These are phyloP conservation scores for Exophiala alcalophila DNA, from an alignment of 2,329 filamentous ascomycete genomes.

Conservation along the genomic window DNA sequence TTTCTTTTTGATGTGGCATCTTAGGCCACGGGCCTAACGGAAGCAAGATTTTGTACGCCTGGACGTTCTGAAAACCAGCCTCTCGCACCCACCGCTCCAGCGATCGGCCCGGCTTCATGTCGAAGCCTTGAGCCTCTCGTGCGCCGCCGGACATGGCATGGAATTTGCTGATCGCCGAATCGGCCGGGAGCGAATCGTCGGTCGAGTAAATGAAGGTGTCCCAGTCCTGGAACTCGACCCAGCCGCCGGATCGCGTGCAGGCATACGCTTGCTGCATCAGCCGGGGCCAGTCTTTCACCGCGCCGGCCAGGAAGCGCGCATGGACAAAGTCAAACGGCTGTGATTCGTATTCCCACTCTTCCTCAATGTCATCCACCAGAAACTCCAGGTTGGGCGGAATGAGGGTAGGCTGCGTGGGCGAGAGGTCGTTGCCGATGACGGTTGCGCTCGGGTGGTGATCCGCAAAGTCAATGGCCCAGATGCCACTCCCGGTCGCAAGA, in stretches of 20 bases:
- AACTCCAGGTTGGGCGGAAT: conserved; percentile 57
- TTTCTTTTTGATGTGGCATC: conserved; percentile 30
- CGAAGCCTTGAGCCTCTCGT: conserved; percentile 33
- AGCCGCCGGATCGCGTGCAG: conserved; percentile 41
- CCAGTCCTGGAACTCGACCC: conserved; percentile 40
- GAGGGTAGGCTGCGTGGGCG: conserved; percentile 34
- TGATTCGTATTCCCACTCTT: conserved; percentile 52
- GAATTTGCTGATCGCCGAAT: too few relatives aligned
- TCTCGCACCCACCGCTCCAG: conserved; percentile 31
- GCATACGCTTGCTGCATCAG: conserved; percentile 25
- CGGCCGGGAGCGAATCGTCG: conserved; percentile 34
- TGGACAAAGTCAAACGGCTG: conserved; percentile 62
- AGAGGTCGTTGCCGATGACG: conserved; percentile 29
- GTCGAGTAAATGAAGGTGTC: conserved; percentile 35
- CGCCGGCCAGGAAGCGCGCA: conserved; percentile 55
- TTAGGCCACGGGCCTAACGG: conserved; percentile 34
- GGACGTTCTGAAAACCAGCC: conserved; percentile 34
- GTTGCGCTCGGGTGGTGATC: conserved; percentile 34
- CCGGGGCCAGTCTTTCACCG: conserved; percentile 54
- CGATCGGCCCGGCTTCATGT: conserved; percentile 22
- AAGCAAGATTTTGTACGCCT: conserved; percentile 32
- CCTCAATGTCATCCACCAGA: conserved; percentile 58
- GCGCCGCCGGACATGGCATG: conserved; percentile 33
- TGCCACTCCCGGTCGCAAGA: conserved; percentile 17
- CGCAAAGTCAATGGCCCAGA: conserved; percentile 29